Evolutionary conservation across 2,329 filamentous ascomycete genomes (phyloP), one percentile per base, ranked within the genome.

Genomic region (Lojkania enalia): DNA sequence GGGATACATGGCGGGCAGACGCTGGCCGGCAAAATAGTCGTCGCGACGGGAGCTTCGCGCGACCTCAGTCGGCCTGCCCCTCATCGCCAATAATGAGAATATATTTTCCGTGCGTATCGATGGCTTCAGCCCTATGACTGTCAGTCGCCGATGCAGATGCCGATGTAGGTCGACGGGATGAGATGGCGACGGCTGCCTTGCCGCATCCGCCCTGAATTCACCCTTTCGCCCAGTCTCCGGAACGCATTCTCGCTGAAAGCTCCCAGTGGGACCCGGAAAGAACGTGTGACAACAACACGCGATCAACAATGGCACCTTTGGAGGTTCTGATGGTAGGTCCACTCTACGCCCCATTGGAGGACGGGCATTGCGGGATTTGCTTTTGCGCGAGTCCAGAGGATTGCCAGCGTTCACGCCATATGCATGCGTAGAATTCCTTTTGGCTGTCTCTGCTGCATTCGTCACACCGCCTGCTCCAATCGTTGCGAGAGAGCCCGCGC

Each of bases 291-390:
- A 35, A 5, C 29, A 11, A 15, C 16, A 33, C 30, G 16, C n/a
- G 15, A 18, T 15, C n/a, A 48, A 27, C 41, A 55, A 78, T 77
- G 75, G 74, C 74, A 20, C 75, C 75, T 33, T 64, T 73, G 55
- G 72, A 77, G 59, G 75, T 77, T 46, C 67, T 73, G 48, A 78
- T 78, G 75, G 74, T 72, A 51, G 42, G 56, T 54, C 46, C 55
- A 42, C 53, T 49, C 48, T 51, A 54, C 49, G 23, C 37, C 18
- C 33, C 27, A 16, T 18, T 27, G 33, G 42, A 27, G 13, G 46
- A 20, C 37, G 39, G 29, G 31, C 25, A 5, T 3, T 16, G 25
- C 13, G 16, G 19, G 25, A 32, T 21, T 46, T 48, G 47, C 43
- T 47, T 48, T 50, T 51, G 32, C 36, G 13, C 30, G n/a, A 16